A percentile compares a stretch with the other conserved stretches of the same genome.
Evolutionary conservation across 2,329 filamentous ascomycete species (phyloP).

Genomic region (Alternaria rosae): DNA sequence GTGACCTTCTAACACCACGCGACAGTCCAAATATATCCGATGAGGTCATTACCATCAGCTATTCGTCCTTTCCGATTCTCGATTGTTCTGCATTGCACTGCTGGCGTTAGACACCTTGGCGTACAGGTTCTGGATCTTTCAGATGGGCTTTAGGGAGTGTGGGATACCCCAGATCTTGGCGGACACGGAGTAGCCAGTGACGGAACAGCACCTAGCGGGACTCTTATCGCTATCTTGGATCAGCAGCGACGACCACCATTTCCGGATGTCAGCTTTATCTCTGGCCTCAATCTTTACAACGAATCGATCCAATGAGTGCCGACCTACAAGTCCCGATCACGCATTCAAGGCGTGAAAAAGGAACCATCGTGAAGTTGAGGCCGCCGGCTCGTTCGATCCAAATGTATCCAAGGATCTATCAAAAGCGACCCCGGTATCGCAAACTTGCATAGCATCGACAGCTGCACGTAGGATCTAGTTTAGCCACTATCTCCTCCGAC

Average conservation of each 20-base stretch:
- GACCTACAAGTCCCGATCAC: background rate
- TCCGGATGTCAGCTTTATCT: constrained; percentile 31
- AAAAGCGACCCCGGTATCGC: background rate
- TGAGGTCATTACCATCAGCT: constrained; percentile 28
- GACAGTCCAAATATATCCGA: constrained; percentile 49
- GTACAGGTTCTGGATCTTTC: constrained; percentile 17
- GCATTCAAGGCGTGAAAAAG: background rate
- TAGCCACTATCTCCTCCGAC: constrained; percentile 11
- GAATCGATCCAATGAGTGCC: constrained; percentile 20
- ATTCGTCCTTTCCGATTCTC: background rate
- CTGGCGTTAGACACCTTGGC: constrained; percentile 32
- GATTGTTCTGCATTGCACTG: constrained; percentile 23
- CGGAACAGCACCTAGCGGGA: constrained; percentile 30
- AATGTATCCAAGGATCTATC: background rate
- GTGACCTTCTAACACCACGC: constrained; percentile 18
- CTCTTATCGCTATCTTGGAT: constrained; percentile 50
- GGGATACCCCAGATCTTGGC: constrained; percentile 37
- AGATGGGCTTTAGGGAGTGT: constrained; percentile 20
- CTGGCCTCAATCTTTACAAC: constrained; percentile 17
- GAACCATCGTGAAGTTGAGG: background rate
- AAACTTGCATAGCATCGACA: background rate
- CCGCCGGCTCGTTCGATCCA: background rate
- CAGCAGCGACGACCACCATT: constrained; percentile 30
- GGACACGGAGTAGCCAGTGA: constrained; percentile 29
- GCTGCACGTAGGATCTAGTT: background rate